Evolutionary conservation across 306 rosid genomes (phyloP), one percentile per base, ranked within the genome.

Genomic region (Corylus heterophylla): DNA sequence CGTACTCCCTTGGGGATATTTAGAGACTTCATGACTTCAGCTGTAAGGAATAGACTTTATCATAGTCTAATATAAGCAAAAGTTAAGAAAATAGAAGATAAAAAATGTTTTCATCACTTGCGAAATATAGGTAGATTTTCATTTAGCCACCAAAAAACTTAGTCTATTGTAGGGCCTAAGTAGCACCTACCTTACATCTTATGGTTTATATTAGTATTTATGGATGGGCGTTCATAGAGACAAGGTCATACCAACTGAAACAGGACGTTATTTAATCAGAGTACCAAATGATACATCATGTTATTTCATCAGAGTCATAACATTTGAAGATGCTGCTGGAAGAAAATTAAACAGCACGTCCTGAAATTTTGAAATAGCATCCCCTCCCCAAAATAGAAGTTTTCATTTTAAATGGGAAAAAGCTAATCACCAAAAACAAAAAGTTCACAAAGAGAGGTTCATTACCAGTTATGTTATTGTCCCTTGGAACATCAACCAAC

Each of bases 21-120:
- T 75, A 91, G 73, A 35, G 91, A 91, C 90, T 90, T 82, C 98
- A 94, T 92, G 70, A 91, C 97, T 86, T 92, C 97, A 74, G 95
- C 98, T 92, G 89, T 11, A 70, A 72, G 44, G 49, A 76, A 47
- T 48, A 72, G 8, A 47, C 18, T 2, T 71, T 17, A 14, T 27
- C 29, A 42, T n/a, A 70, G 76, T 25, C 13, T 75, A 29, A 16
- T 48, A 51, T 39, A 62, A 31, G 42, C 73, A 77, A 64, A 4
- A 42, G 31, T 20, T 54, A 50, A 73, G 13, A 18, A n/a, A 47
- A 62, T 37, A 18, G 35, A 77, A 78, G 70, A 51, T 47, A 54
- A 18, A 75, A 70, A 29, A 50, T 11, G 51, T 3, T 75, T 9
- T 14, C 37, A 42, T 67, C 25, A 67, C 16, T 67, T 17, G 17